Conservation (phyloP, 1,284 basidiomycete species). For the Rhodotorula sp. region DNA sequence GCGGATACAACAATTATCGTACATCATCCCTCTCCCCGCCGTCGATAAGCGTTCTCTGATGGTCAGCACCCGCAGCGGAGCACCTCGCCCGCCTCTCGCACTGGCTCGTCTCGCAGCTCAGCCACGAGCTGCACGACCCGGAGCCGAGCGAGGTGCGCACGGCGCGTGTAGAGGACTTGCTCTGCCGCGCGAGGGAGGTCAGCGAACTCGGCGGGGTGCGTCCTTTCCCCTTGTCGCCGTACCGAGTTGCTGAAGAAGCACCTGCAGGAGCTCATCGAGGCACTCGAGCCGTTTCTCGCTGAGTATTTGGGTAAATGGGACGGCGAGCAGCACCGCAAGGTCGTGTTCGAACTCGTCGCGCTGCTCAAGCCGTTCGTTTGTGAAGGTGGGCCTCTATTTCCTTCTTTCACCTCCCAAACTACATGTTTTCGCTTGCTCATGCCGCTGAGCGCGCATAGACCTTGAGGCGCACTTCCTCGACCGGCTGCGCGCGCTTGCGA, state of each 20-base stretch:
- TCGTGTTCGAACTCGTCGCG: constrained; percentile 17
- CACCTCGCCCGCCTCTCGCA: constrained; percentile 3
- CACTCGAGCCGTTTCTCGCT: constrained; percentile 10
- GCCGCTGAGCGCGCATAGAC: not conserved
- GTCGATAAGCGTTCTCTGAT: not conserved
- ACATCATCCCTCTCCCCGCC: not conserved
- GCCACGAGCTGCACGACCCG: constrained; percentile 14
- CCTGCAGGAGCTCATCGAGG: constrained; percentile 22
- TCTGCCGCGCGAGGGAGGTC: constrained; percentile 8
- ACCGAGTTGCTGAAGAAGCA: not conserved
- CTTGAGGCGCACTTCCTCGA: not conserved
- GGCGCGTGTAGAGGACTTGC: constrained; percentile 5
- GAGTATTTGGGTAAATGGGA: constrained; percentile 11
- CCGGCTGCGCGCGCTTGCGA: not conserved
- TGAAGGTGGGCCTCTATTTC: not conserved
- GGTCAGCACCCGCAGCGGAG: not conserved
- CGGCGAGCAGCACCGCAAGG: not conserved
- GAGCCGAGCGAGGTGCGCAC: not conserved
- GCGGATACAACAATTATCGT: constrained; percentile 1
- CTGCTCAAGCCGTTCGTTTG: constrained; percentile 13
- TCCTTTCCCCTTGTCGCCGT: not conserved
- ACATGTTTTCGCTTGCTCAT: fast-evolving
- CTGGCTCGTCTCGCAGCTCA: constrained; percentile 5
- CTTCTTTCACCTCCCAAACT: no score
- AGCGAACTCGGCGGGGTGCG: constrained; percentile 20